These are phyloP conservation scores for Casaregolazyma suthepensis DNA, from an alignment of 1,139 yeast species.

Conservation along the genomic window DNA sequence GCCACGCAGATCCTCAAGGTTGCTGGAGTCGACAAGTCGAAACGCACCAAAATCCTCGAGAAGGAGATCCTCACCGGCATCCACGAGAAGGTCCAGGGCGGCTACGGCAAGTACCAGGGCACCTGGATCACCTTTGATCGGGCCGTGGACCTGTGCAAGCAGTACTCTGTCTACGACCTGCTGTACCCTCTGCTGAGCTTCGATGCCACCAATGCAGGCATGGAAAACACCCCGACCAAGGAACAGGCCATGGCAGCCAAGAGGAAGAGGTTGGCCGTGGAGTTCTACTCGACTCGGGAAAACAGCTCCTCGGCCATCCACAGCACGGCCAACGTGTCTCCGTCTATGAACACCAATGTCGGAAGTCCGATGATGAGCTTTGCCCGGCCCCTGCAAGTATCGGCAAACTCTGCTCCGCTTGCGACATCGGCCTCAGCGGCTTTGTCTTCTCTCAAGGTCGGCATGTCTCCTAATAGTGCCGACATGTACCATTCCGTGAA, in stretches of 20 bases:
- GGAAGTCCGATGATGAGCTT: constrained; percentile 10
- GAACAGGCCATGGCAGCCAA: constrained; percentile 40
- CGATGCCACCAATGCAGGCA: constrained; percentile 48
- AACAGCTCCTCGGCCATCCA: neutral
- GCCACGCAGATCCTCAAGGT: constrained; percentile 95
- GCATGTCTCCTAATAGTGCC: constrained; percentile 2
- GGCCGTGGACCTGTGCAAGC: constrained; percentile 55
- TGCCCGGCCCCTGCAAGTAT: constrained; percentile 19
- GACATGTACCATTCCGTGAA: constrained; percentile 4
- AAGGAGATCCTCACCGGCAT: constrained; percentile 81
- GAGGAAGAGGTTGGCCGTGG: constrained; percentile 25
- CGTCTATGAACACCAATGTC: neutral
- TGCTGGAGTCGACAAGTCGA: constrained; percentile 92
- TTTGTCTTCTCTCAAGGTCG: constrained; percentile 15
- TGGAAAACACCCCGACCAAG: constrained; percentile 56
- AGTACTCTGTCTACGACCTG: constrained; percentile 58
- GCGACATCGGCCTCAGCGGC: constrained; percentile 20
- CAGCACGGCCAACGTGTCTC: neutral
- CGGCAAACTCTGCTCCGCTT: constrained; percentile 16
- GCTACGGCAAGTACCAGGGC: constrained; percentile 95
- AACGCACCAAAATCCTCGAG: constrained; percentile 84
- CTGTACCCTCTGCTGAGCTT: constrained; percentile 58
- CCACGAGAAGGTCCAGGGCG: constrained; percentile 95
- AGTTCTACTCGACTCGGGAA: constrained; percentile 4
- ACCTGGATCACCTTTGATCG: constrained; percentile 74